Conservation (phyloP, 2,329 filamentous ascomycete genomes). For the Aspergillus pseudoterreus region DNA sequence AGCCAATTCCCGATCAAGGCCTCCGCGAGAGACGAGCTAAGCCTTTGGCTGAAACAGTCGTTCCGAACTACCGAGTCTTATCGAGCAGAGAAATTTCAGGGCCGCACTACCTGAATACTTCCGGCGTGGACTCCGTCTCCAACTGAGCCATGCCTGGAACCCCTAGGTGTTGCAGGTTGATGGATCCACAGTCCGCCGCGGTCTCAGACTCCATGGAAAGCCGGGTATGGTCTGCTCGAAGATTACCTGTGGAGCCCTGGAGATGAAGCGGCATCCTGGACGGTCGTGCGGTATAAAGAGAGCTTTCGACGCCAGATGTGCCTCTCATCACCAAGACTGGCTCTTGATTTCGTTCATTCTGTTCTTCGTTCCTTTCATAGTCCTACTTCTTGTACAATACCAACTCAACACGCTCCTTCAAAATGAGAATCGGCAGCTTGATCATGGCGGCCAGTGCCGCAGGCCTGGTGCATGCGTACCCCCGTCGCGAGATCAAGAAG, state of each 20-base stretch:
- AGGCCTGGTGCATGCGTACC: constrained; percentile 23
- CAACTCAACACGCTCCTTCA: constrained; percentile 24
- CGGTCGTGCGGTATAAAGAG: not conserved
- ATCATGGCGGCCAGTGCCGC: constrained; percentile 27
- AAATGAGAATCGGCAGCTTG: constrained; percentile 28
- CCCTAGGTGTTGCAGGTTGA: not conserved
- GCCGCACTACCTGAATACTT: too few species aligned
- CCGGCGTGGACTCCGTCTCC: too few species aligned
- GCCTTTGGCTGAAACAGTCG: not conserved
- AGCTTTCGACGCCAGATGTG: not conserved
- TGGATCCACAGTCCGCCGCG: not conserved
- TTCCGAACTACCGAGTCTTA: not conserved
- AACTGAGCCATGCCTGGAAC: too few species aligned
- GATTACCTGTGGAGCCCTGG: not conserved
- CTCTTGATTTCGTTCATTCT: constrained; percentile 5
- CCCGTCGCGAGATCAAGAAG: constrained; percentile 23
- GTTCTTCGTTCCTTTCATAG: constrained; percentile 1
- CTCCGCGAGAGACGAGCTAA: not conserved
- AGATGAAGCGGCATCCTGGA: not conserved
- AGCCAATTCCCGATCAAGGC: too few species aligned
- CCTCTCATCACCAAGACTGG: not conserved
- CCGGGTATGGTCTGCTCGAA: not conserved
- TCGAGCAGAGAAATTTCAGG: too few species aligned
- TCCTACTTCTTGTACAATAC: constrained; percentile 13
- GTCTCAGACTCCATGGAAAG: not conserved